These are phyloP conservation scores for Claviceps maximensis DNA, from an alignment of 2,329 filamentous ascomycete genomes.

Conservation along the genomic window DNA sequence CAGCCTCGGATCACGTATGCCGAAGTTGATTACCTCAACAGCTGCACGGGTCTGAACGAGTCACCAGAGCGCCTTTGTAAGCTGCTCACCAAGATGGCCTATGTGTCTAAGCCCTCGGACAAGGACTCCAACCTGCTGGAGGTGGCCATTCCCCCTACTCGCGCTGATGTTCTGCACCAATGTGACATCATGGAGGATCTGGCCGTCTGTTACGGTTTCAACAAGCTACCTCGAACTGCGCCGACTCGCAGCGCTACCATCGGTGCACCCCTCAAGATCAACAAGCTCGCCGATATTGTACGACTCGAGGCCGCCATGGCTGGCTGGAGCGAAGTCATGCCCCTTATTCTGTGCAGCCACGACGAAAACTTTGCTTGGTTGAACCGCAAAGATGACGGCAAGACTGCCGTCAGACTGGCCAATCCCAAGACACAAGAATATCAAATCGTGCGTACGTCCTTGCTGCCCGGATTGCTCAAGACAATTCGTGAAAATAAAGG, in stretches of 20 bases:
- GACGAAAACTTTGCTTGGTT: slow-evolving; percentile 97
- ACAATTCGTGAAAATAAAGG: slow-evolving; percentile 89
- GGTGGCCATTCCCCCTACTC: slow-evolving; percentile 73
- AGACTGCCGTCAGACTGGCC: slow-evolving; percentile 68
- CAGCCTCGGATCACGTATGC: slow-evolving; percentile 64
- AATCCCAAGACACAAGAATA: slow-evolving; percentile 93
- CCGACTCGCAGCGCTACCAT: slow-evolving; percentile 78
- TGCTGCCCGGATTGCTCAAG: slow-evolving; percentile 81
- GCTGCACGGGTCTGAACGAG: slow-evolving; percentile 72
- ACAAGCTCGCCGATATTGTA: slow-evolving; percentile 89
- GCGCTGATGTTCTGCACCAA: slow-evolving; percentile 89
- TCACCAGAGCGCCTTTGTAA: slow-evolving; percentile 63
- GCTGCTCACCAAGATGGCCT: slow-evolving; percentile 79
- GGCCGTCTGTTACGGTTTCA: slow-evolving; percentile 94
- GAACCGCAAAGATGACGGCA: slow-evolving; percentile 78
- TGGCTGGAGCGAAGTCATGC: slow-evolving; percentile 93
- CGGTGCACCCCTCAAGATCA: slow-evolving; percentile 76
- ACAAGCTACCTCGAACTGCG: slow-evolving; percentile 78
- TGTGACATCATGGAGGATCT: slow-evolving; percentile 99
- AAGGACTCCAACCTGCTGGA: slow-evolving; percentile 60
- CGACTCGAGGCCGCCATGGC: slow-evolving; percentile 82
- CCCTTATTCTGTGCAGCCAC: slow-evolving; percentile 89
- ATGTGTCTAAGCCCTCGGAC: slow-evolving; percentile 62
- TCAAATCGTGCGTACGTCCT: slow-evolving; percentile 77
- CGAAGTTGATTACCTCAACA: slow-evolving; percentile 87